Base-by-base conservation (phyloP, 192 early-diverging fungal genomes). In the Coemansia sp. region DNA sequence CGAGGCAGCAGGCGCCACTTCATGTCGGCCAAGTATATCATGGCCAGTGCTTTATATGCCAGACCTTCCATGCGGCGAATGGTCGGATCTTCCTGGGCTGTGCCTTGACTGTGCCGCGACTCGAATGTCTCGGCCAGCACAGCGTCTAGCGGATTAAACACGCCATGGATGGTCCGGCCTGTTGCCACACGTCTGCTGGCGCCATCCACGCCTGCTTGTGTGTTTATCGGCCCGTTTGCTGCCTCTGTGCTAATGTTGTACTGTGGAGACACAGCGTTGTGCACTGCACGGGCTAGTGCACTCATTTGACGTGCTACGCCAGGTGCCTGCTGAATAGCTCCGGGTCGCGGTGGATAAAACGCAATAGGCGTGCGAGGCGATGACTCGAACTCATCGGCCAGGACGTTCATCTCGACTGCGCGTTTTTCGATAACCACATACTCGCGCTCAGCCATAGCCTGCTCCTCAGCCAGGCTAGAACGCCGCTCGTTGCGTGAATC, bases 351-450 rank as follows among this genome's bases (percentile, higher is more conserved):
- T 46, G 70, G 74, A 54, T 76, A 82, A 53, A 74, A 71, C 8
- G 65, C 56, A 28, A 58, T 36, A 9, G 79, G 79, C 34, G 71
- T 73, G 26, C 68, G 73, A 52, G 73, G 76, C 46, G 74, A 76
- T n/a, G 79, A 82, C 49, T 74, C 76, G 26, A 84, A 57, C 57
- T 81, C 88, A 73, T 92, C 90, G 3, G 90, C 90, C 53, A 90
- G 82, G 47, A 75, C 81, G 70, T 92, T 92, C 61, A 89, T 82
- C 67, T 90, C 89, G 11, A 92, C 82, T 1, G 85, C 81, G 5
- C 83, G 76, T 58, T 86, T 87, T 53, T 91, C 88, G 15, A 92
- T 71, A 4, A 92, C 84, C 23, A 92, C 89, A 63, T 90, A 92
- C 60, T 90, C 90, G 50, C 83, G 84, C 56, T 84, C 86, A 5